Evolutionary conservation across 305 asterid genomes (phyloP), one percentile per base, ranked within the genome.

Genomic region (Petunia hybrid): DNA sequence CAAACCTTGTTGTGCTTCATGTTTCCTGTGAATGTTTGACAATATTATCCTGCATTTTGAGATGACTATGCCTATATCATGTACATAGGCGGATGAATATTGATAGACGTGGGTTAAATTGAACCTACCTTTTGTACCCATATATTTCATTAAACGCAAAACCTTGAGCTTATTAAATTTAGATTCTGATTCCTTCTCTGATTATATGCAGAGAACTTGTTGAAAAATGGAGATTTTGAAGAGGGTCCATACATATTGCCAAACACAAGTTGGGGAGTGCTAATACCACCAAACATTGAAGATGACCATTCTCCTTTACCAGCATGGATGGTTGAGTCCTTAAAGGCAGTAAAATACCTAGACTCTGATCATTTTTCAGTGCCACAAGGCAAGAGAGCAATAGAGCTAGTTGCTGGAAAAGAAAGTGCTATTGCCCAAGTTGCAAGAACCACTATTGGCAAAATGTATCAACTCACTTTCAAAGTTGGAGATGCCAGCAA

Each of bases 321-420:
- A 3, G 98, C 92, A 5, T 96, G 99, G 99, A 96, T 94, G 97
- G 91, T 96, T 62, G 98, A 94, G 71, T 96, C 99, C 57, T 89
- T 94, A 53, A 96, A 94, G 77, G 98, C 99, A 6, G 97, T 96
- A 0, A 96, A 94, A 74, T 96, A 94, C 94, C 87, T 96, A 1
- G 98, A 96, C 60, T 59, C 97, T 0, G 97, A 91, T 22, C 99
- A 96, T 35, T 96, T 93, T 89, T 89, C 98, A 0, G 97, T 96
- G 59, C 99, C 99, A 55, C 88, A 83, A 2, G 98, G 97, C 2
- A 90, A 67, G 42, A 90, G 99, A n/a, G 98, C 97, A 0, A 77
- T 96, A 12, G 99, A 96, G 85, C 95, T 96, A 0, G 97, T 96
- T 1, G 99, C 98, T 1, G 99, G 99, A 0, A 93, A 90, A 86